Percentiles rank a stretch among this genome's conserved stretches.
These are phyloP conservation scores for Xylaria bambusicola DNA, from an alignment of 495 filamentous ascomycete genomes.

Conservation along the genomic window DNA sequence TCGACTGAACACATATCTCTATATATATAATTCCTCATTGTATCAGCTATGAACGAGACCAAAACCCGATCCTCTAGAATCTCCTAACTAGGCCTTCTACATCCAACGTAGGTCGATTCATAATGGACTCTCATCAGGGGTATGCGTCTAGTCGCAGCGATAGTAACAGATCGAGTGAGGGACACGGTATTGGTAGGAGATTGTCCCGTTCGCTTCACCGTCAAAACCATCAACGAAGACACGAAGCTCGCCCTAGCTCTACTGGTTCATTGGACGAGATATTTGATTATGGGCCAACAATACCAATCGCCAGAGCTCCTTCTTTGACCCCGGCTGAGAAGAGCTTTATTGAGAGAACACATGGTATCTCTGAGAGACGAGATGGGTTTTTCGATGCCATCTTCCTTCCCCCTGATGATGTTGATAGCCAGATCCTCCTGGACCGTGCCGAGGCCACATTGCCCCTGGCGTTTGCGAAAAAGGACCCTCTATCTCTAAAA, in stretches of 20 bases:
- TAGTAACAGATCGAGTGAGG: neutral
- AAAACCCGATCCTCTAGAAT: too few relatives aligned
- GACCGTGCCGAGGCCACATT: conserved; percentile 41
- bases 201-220: conserved; percentile 24
- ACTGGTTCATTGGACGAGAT: conserved; percentile 30
- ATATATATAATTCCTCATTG: too few relatives aligned
- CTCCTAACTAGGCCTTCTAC: neutral
- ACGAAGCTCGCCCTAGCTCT: conserved; percentile 23
- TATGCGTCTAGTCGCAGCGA: neutral
- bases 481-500: conserved; percentile 42
- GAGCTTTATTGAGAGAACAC: conserved; percentile 37
- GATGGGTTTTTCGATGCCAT: conserved; percentile 64
- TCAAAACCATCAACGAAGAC: conserved; percentile 12
- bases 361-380: conserved; percentile 55
- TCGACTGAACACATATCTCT: neutral
- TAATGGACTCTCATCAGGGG: neutral
- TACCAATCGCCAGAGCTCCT: conserved; percentile 12
- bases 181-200: neutral
- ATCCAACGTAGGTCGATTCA: neutral
- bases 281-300: conserved; percentile 20
- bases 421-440: conserved; percentile 38
- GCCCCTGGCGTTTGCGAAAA: conserved; percentile 40
- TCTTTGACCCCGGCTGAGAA: conserved; percentile 28
- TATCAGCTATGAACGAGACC: too few relatives aligned
- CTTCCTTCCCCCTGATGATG: conserved; percentile 49